phyloP scores from a whole-genome alignment of 371 early-diverging fungal genomes.

The Mucor sp. region DNA sequence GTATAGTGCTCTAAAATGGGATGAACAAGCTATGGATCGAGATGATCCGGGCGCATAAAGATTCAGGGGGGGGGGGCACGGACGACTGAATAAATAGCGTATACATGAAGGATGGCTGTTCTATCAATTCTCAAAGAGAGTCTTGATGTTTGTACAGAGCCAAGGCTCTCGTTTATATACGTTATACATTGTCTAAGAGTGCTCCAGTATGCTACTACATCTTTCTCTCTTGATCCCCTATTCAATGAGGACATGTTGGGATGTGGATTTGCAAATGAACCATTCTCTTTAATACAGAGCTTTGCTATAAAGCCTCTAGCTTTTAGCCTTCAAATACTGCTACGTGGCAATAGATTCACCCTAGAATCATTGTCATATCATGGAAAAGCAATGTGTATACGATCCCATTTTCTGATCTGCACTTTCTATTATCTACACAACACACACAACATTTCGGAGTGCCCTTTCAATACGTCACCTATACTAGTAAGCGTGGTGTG shows the following conservation, averaged over 20 bases:
- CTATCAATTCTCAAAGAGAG: not conserved
- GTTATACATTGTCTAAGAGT: no score
- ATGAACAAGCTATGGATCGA: not conserved
- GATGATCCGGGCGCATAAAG: not conserved
- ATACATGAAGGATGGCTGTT: no score
- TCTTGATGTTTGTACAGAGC: no score
- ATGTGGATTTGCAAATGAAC: no score
- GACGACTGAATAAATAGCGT: no score
- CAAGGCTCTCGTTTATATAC: no score
- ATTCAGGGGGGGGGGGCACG: no score
- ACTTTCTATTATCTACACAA: not conserved
- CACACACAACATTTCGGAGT: not conserved
- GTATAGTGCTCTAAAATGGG: not conserved
- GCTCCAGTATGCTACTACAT: no score
- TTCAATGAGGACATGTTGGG: no score
- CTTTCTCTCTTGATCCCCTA: no score
- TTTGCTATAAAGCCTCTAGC: not conserved
- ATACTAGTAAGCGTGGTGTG: not conserved
- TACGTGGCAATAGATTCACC: not conserved
- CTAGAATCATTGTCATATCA: not conserved
- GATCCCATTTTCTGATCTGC: not conserved
- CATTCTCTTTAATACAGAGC: not conserved
- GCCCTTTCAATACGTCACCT: slow-evolving; percentile 2
- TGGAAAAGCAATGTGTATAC: no score
- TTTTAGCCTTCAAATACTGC: not conserved